These are phyloP conservation scores for Metarhizium album DNA, from an alignment of 2,329 filamentous ascomycete genomes.

Conservation along the genomic window DNA sequence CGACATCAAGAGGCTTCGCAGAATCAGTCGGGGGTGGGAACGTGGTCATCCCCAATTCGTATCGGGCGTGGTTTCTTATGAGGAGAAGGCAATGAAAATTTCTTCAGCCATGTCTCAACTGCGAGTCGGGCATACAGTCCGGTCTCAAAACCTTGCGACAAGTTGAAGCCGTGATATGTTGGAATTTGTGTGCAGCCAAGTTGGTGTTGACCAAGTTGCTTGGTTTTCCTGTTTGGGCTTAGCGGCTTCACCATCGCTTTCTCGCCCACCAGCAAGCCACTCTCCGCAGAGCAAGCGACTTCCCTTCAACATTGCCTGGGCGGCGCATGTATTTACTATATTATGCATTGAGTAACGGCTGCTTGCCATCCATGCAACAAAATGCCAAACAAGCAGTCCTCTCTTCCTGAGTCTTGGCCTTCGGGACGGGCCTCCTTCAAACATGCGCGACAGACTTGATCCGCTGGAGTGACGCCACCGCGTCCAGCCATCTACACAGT, in stretches of 20 bases:
- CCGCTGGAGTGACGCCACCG: not conserved
- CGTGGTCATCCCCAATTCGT: not conserved
- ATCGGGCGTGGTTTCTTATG: not conserved
- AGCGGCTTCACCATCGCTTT: not conserved
- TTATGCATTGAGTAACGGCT: too few species aligned
- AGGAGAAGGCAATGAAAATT: not conserved
- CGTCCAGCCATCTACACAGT: too few species aligned
- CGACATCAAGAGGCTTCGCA: not conserved
- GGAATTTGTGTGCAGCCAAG: not conserved
- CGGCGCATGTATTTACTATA: too few species aligned
- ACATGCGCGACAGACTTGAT: not conserved
- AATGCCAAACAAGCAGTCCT: too few species aligned
- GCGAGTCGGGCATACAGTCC: not conserved
- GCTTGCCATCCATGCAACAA: too few species aligned
- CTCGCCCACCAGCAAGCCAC: conserved; percentile 2
- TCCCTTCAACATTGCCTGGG: not conserved
- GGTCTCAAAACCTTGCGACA: too few species aligned
- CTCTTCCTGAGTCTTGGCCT: too few species aligned
- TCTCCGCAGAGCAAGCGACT: too few species aligned
- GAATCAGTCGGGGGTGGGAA: not conserved
- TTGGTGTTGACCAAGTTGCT: conserved; percentile 6
- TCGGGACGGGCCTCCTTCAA: not conserved
- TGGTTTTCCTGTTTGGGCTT: conserved; percentile 5
- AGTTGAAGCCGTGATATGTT: not conserved
- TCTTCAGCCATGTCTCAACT: not conserved